Evolutionary conservation across 306 rosid species (phyloP).

Genomic region (Echinosophora koreensis): DNA sequence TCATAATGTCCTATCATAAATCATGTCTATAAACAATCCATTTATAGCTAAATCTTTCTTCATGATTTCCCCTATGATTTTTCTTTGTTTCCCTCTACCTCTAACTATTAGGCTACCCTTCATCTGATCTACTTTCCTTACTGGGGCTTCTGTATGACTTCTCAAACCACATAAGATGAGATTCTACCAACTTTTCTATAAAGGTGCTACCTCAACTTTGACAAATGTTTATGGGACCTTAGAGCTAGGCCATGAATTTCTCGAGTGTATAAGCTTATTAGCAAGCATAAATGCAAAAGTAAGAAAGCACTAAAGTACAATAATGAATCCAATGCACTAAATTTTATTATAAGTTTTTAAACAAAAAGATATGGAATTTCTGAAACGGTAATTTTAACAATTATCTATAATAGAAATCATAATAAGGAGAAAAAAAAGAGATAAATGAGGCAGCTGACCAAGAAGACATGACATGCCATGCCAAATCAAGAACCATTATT

Average conservation of each 20-base stretch:
- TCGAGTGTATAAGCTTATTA: neutral
- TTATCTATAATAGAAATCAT: constrained; percentile 25
- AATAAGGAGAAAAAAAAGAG: constrained; percentile 23
- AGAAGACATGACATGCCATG: constrained; percentile 13
- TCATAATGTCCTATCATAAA: too few species aligned
- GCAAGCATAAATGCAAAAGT: constrained; percentile 31
- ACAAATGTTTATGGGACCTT: neutral
- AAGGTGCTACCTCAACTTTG: neutral
- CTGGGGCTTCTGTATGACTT: too few species aligned
- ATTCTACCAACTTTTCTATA: too few species aligned
- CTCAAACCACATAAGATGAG: too few species aligned
- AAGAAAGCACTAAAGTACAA: constrained; percentile 11
- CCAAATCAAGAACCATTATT: constrained; percentile 30
- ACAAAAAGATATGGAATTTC: constrained; percentile 7
- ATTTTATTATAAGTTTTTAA: neutral
- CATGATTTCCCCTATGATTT: too few species aligned
- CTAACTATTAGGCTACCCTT: too few species aligned
- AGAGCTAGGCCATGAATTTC: constrained; percentile 12
- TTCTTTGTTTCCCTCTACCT: too few species aligned
- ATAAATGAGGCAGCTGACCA: constrained; percentile 11
- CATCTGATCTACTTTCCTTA: too few species aligned
- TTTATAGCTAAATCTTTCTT: too few species aligned
- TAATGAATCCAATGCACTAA: constrained; percentile 20
- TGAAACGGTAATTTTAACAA: constrained; percentile 12
- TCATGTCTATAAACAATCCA: too few species aligned